Conservation (phyloP, 192 early-diverging fungal genomes). For the Gaertneriomyces semiglobifer region DNA sequence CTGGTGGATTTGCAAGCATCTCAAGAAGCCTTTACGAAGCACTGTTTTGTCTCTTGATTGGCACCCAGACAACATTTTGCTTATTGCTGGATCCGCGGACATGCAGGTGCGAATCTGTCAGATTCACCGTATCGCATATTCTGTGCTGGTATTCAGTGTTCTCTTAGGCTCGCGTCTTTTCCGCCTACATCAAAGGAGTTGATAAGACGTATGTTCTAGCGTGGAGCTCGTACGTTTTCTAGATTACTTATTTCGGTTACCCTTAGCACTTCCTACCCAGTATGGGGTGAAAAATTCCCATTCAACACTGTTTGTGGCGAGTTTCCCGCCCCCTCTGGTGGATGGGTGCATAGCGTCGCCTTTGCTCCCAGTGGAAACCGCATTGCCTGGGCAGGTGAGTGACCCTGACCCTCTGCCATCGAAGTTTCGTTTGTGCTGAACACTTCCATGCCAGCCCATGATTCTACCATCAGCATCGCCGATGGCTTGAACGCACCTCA, state of each 20-base stretch:
- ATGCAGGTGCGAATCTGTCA: constrained; percentile 36
- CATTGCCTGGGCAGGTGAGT: constrained; percentile 72
- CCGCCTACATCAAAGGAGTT: constrained; percentile 91
- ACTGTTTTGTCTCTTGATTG: constrained; percentile 88
- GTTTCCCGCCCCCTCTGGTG: constrained; percentile 61
- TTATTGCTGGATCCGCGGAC: constrained; percentile 74
- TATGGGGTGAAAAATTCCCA: constrained; percentile 92
- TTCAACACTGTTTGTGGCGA: constrained; percentile 92
- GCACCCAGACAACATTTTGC: constrained; percentile 94
- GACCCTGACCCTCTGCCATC: neutral
- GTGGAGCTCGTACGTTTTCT: neutral
- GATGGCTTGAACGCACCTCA: constrained; percentile 61
- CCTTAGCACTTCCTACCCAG: constrained; percentile 36
- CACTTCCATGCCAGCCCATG: constrained; percentile 58
- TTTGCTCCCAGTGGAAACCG: constrained; percentile 87
- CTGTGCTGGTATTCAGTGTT: neutral
- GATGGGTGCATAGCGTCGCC: constrained; percentile 90
- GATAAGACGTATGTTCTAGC: constrained; percentile 69
- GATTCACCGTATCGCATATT: neutral
- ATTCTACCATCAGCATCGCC: constrained; percentile 77
- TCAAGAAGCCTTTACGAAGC: constrained; percentile 88
- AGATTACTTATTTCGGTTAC: neutral
- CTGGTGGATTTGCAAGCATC: constrained; percentile 95
- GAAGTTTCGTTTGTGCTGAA: constrained; percentile 5
- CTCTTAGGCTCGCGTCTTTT: constrained; percentile 81